phyloP scores from a whole-genome alignment of 2,329 filamentous ascomycete genomes.

The Xylaria sp. region DNA sequence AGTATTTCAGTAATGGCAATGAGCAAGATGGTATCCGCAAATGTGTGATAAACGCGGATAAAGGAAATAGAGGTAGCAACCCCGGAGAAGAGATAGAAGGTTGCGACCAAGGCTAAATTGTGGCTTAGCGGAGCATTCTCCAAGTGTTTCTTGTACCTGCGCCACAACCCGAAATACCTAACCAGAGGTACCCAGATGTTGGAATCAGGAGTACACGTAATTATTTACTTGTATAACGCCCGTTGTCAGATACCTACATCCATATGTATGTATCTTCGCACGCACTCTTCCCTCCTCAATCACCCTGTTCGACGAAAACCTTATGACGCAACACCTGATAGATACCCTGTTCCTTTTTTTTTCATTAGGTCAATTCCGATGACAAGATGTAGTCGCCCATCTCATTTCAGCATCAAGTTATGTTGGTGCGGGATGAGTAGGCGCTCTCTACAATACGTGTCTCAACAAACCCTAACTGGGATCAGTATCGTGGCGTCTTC shows the following conservation, averaged over 20 bases:
- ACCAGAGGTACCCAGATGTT: too few species aligned
- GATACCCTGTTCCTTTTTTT: neutral
- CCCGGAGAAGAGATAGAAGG: neutral
- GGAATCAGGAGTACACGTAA: neutral
- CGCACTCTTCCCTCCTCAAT: neutral
- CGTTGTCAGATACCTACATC: neutral
- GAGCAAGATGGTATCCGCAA: neutral
- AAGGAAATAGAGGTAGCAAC: neutral
- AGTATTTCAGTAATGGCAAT: conserved; percentile 7
- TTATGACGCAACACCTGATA: neutral
- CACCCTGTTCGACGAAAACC: neutral
- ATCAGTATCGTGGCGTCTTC: neutral
- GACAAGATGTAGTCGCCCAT: neutral
- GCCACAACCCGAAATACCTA: neutral
- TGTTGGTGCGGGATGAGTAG: neutral
- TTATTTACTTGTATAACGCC: neutral
- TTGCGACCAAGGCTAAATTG: conserved; percentile 12
- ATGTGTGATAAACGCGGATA: conserved; percentile 15
- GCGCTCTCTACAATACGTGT: neutral
- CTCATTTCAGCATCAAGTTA: neutral
- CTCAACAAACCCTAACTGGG: neutral
- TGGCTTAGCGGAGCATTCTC: conserved; percentile 14
- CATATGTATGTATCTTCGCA: too few species aligned
- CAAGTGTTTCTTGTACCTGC: neutral
- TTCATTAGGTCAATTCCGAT: neutral